Conservation (phyloP, 768 basidiomycete genomes). For the Lactarius evosmus region DNA sequence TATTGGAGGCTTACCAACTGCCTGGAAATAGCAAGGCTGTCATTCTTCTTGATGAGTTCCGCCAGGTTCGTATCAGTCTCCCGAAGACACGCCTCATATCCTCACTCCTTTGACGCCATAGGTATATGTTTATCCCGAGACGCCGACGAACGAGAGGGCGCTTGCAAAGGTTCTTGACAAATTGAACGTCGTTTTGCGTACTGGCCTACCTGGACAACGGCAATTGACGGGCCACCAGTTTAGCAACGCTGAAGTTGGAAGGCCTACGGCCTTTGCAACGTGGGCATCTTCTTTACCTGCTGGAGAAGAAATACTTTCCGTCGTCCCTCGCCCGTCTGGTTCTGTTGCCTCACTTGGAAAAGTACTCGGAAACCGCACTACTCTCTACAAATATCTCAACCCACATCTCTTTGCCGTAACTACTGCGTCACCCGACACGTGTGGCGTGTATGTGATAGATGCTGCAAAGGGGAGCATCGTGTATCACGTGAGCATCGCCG, state of each 20-base stretch:
- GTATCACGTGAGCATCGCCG: slow-evolving; percentile 60
- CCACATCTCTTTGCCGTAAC: slow-evolving; percentile 68
- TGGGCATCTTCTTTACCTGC: slow-evolving; percentile 62
- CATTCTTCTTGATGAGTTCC: slow-evolving; percentile 68
- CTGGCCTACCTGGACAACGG: slow-evolving; percentile 41
- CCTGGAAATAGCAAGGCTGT: slow-evolving; percentile 46
- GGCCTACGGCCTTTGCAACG: slow-evolving; percentile 53
- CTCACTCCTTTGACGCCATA: slow-evolving; percentile 33
- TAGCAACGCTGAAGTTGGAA: slow-evolving; percentile 40
- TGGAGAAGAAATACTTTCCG: slow-evolving; percentile 54
- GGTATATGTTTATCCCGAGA: slow-evolving; percentile 69
- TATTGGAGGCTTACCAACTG: slow-evolving; percentile 58
- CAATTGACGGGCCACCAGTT: slow-evolving; percentile 60
- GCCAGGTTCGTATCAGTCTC: slow-evolving; percentile 52
- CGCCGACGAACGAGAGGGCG: slow-evolving; percentile 40
- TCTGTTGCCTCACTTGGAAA: slow-evolving; percentile 77
- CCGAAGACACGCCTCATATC: neutral
- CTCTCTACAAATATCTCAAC: slow-evolving; percentile 93
- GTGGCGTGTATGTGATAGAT: slow-evolving; percentile 78
- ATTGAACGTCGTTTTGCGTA: slow-evolving; percentile 56
- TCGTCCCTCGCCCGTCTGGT: slow-evolving; percentile 47
- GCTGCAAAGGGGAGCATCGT: slow-evolving; percentile 71
- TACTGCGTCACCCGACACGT: slow-evolving; percentile 43
- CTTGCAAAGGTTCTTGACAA: slow-evolving; percentile 45
- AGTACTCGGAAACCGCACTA: slow-evolving; percentile 82